Base-by-base conservation (phyloP, 208 protist genomes). In the Trypanosomatidae sp. region DNA sequence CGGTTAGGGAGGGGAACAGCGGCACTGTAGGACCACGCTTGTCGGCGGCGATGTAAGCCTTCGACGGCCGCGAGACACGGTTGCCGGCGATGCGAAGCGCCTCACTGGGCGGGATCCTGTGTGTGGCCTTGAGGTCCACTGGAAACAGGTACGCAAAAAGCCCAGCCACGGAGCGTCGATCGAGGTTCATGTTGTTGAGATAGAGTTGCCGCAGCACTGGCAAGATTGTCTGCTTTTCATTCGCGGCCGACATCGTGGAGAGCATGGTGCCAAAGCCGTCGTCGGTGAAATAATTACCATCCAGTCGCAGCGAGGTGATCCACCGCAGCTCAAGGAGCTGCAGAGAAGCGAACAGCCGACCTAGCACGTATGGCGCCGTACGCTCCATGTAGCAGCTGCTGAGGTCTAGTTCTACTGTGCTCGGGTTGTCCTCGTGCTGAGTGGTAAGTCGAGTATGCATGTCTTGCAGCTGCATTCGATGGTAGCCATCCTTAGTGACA, bases 141-240 rank as follows among this genome's bases (percentile, higher is more conserved):
- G 91, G 88, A 77, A 96, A 96, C 13, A 96, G 59, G 56, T 88
- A 88, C 53, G 79, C 85, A 58, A 93, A 69, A 70, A 96, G 75
- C 43, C 86, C 91, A 5, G 83, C 58, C 55, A 91, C 70, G 33
- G 80, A 85, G 74, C 77, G 72, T 64, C 62, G 53, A 69, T 93
- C 88, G 2, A 96, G 73, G 67, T 92, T 91, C 89, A 96, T 96
- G 70, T 89, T 92, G 77, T 92, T 90, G 30, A 96, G 78, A 72
- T 91, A 94, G 36, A 96, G 76, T 67, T 93, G 80, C 43, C 80
- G 80, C 19, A 96, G 76, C 15, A 86, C n/a, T 0, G 91, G 91
- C 41, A 96, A 55, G 53, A 91, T 72, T 7, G 64, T 62, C 49
- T 70, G 74, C 15, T n/a, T 56, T 62, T 91, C 82, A 69, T 93